A percentile compares a stretch with the other conserved stretches of the same genome.
These are phyloP conservation scores for Wickerhamomyces strasburgensis DNA, from an alignment of 805 yeast species.

Conservation along the genomic window DNA sequence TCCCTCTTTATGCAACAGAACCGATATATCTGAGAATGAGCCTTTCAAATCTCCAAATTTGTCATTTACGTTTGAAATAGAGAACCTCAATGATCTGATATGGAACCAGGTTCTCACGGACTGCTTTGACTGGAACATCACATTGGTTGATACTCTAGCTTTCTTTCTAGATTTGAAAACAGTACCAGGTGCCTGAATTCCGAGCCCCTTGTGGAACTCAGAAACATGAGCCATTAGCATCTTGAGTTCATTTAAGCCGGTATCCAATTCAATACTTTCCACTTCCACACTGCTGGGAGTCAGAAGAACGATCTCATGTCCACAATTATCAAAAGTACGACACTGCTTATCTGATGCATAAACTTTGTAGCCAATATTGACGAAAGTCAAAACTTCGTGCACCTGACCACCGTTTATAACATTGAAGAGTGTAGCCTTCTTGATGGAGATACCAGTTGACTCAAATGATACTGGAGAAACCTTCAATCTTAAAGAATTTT, in stretches of 20 bases:
- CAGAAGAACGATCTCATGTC: conserved; percentile 24
- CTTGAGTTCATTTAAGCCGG: conserved; percentile 26
- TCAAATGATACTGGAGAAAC: conserved; percentile 43
- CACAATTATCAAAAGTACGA: conserved; percentile 25
- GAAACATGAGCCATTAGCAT: conserved; percentile 10
- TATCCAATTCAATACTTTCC: conserved; percentile 26
- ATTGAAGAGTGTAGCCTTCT: conserved; percentile 26
- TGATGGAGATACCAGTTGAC: conserved; percentile 30
- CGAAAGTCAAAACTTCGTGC: conserved; percentile 11
- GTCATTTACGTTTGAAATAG: conserved; percentile 19
- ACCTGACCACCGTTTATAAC: conserved; percentile 16
- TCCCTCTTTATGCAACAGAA: conserved; percentile 15
- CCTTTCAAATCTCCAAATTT: conserved; percentile 31
- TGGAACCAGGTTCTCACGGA: conserved; percentile 9
- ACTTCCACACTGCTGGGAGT: conserved; percentile 14
- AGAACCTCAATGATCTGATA: conserved; percentile 11
- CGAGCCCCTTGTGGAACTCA: conserved; percentile 5
- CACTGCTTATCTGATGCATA: conserved; percentile 19
- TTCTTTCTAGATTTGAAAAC: conserved; percentile 23
- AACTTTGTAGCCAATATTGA: conserved; percentile 19
- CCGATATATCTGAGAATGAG: conserved; percentile 9
- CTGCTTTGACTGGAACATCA: conserved; percentile 18
- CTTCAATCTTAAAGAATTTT: conserved; percentile 20
- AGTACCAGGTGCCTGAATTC: conserved; percentile 14
- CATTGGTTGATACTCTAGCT: conserved; percentile 19